Evolutionary conservation across 352 stramenopile species (phyloP).

Genomic region (Globisporangium mamillatum): DNA sequence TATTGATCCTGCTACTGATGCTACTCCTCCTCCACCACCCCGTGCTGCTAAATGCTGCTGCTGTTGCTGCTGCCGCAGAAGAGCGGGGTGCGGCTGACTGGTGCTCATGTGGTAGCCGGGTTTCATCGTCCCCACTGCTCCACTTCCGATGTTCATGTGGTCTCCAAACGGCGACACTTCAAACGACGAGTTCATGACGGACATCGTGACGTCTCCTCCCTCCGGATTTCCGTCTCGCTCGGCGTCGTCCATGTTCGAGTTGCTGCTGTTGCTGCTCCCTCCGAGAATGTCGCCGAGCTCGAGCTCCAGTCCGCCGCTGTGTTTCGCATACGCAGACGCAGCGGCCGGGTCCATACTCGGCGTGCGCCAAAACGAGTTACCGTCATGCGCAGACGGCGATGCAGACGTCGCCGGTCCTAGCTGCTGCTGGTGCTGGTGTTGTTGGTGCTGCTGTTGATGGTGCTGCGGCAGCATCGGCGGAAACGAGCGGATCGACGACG

Average conservation of each 20-base stretch:
- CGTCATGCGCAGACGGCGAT: conserved; percentile 1
- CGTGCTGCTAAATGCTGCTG: conserved; percentile 6
- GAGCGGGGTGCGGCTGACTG: conserved; percentile 7
- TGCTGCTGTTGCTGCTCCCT: conserved; percentile 6
- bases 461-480: conserved; percentile 18
- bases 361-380: conserved; percentile 14
- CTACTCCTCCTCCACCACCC: background rate
- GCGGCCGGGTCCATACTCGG: conserved; percentile 5
- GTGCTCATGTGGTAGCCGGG: conserved; percentile 11
- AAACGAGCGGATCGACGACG: conserved; percentile 27
- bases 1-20: background rate
- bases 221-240: background rate
- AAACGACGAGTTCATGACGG: conserved; percentile 33
- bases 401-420: background rate
- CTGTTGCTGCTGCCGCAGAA: conserved; percentile 10
- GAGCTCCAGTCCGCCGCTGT: conserved; percentile 31
- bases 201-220: conserved; percentile 12
- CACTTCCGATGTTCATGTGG: conserved; percentile 16
- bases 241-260: conserved; percentile 10
- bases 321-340: conserved; percentile 11
- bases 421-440: conserved; percentile 11
- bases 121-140: conserved; percentile 2
- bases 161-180: conserved; percentile 37
- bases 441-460: conserved; percentile 21
- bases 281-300: conserved; percentile 41